Conservation (phyloP, 768 basidiomycete genomes). For the Leccinum barrowsii region DNA sequence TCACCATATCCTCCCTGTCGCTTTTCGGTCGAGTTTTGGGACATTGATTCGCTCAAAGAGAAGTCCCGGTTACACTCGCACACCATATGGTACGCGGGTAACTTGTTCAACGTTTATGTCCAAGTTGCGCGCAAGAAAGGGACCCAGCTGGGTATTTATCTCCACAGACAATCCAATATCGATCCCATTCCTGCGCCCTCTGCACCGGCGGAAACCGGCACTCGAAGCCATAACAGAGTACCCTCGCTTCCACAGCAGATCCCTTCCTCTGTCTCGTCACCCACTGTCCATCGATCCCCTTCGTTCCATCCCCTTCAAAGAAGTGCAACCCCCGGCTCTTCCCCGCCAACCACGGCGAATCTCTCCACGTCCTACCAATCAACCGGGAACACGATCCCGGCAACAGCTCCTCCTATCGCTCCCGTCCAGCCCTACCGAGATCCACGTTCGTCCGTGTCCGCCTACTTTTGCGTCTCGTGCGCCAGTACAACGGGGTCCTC, state of each 20-base stretch:
- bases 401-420: slow-evolving; percentile 41
- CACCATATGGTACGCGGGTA: slow-evolving; percentile 89
- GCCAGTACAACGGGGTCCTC: slow-evolving; percentile 80
- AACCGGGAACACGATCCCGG: slow-evolving; percentile 30
- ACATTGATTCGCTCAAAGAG: slow-evolving; percentile 75
- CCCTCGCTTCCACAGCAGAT: slow-evolving; percentile 32
- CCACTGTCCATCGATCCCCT: slow-evolving; percentile 40
- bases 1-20: slow-evolving; percentile 76
- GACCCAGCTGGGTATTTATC: slow-evolving; percentile 80
- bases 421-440: slow-evolving; percentile 75
- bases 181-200: slow-evolving; percentile 78
- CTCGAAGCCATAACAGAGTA: slow-evolving; percentile 24
- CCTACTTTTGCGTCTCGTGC: slow-evolving; percentile 83
- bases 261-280: slow-evolving; percentile 25
- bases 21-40: slow-evolving; percentile 90
- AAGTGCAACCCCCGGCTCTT: slow-evolving; percentile 41
- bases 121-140: slow-evolving; percentile 84
- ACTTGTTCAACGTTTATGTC: slow-evolving; percentile 83
- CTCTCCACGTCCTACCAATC: slow-evolving; percentile 22
- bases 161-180: slow-evolving; percentile 80
- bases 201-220: slow-evolving; percentile 39
- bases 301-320: slow-evolving; percentile 42
- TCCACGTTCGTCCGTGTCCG: slow-evolving; percentile 63
- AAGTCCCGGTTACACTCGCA: slow-evolving; percentile 80
- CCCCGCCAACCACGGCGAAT: slow-evolving; percentile 21